These are phyloP conservation scores for Fusarium setosum DNA, from an alignment of 2,329 filamentous ascomycete species.

Conservation along the genomic window DNA sequence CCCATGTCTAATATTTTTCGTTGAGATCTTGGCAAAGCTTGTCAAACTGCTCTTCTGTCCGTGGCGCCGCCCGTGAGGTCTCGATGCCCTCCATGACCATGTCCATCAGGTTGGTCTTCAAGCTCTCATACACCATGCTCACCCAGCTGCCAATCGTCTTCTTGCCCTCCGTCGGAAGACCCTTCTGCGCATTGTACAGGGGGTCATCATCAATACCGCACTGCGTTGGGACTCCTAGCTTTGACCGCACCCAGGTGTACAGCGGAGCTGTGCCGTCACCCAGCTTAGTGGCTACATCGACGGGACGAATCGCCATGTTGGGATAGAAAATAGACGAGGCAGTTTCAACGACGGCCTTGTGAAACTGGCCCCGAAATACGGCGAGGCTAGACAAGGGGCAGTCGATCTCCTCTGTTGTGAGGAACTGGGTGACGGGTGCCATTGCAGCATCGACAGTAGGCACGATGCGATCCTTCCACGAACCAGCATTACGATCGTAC, in stretches of 20 bases:
- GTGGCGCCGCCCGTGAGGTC: conserved; percentile 24
- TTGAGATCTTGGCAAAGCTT: conserved; percentile 33
- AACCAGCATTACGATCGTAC: conserved; percentile 41
- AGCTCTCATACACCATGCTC: conserved; percentile 47
- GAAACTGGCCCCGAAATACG: conserved; percentile 35
- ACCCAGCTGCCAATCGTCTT: conserved; percentile 49
- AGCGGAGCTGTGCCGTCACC: conserved; percentile 46
- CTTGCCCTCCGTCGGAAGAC: conserved; percentile 36
- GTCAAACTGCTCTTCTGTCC: conserved; percentile 37
- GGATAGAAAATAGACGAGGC: conserved; percentile 44
- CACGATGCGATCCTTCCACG: conserved; percentile 44
- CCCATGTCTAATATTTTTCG: conserved; percentile 10
- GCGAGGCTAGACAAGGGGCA: conserved; percentile 40
- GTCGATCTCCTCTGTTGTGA: conserved; percentile 31
- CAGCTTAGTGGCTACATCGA: conserved; percentile 41
- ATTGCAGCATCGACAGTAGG: conserved; percentile 43
- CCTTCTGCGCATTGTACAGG: conserved; percentile 39
- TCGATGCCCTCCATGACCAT: conserved; percentile 42
- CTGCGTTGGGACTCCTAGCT: conserved; percentile 43
- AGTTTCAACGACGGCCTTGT: conserved; percentile 26
- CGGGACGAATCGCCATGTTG: conserved; percentile 32
- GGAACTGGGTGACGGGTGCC: conserved; percentile 42
- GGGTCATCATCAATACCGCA: conserved; percentile 47
- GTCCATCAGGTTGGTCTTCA: conserved; percentile 43
- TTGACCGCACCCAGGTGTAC: conserved; percentile 46